Percentiles rank a stretch among this genome's conserved stretches.
Conservation (phyloP, 2,329 filamentous ascomycete species). For the Xylaria multiplex region DNA sequence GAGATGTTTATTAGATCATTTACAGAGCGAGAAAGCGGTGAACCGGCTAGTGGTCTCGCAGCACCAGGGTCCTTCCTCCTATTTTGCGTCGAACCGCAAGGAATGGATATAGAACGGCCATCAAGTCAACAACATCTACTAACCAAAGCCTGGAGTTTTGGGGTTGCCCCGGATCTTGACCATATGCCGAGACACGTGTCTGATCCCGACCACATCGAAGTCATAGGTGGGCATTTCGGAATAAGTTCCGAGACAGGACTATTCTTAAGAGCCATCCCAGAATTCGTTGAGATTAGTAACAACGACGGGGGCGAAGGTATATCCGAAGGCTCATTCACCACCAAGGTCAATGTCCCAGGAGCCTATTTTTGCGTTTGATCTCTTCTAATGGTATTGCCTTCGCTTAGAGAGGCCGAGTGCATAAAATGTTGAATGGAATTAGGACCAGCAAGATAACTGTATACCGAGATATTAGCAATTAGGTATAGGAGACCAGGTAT, state of each 20-base stretch:
- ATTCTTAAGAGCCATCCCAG: constrained; percentile 53
- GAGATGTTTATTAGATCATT: constrained; percentile 64
- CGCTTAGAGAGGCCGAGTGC: neutral
- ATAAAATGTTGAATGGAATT: neutral
- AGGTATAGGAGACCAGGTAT: neutral
- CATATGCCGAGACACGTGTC: constrained; percentile 30
- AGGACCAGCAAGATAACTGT: neutral
- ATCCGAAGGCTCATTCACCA: constrained; percentile 39
- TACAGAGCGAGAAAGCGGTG: constrained; percentile 47
- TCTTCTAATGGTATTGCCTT: neutral
- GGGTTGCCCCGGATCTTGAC: constrained; percentile 42
- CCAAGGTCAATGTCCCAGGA: constrained; percentile 46
- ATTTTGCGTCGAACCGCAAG: constrained; percentile 65
- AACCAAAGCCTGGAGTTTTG: constrained; percentile 36
- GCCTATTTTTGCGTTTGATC: constrained; percentile 36
- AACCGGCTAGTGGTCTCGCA: constrained; percentile 64
- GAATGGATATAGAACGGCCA: constrained; percentile 31
- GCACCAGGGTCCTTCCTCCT: constrained; percentile 72
- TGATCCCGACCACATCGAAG: constrained; percentile 40
- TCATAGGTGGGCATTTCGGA: constrained; percentile 64
- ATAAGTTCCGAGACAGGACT: constrained; percentile 70
- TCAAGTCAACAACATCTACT: constrained; percentile 25
- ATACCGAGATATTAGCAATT: neutral
- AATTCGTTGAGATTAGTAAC: constrained; percentile 11
- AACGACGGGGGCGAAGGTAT: constrained; percentile 7